Evolutionary conservation across 1,284 basidiomycete species (phyloP), one percentile per base, ranked within the genome.

Genomic region (Gymnopus androsaceus): DNA sequence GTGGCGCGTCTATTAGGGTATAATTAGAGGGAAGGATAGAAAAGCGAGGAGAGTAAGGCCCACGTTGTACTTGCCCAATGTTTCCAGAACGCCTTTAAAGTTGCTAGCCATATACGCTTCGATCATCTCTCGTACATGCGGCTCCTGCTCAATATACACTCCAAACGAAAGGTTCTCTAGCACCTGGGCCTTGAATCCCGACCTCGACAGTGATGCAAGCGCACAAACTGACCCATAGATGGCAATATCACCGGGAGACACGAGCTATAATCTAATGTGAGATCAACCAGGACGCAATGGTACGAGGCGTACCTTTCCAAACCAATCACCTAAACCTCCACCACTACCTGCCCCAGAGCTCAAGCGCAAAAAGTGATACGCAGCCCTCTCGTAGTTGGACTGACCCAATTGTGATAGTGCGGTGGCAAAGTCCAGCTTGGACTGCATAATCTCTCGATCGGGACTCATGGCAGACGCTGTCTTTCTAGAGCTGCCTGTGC

Each of bases 201-300:
- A 75, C 3, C 94, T 84, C 9, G 82, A 73, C 61, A 93, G 79
- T 31, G 83, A 88, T 0, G 92, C 88, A 11, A 96, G 78, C 2
- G 89, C 87, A 63, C 91, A 94, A 0, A 95, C 72, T 0, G 85
- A 85, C 6, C 86, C 88, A 66, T 93, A 95, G 36, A 94, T 82
- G 3, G 91, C 92, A 42, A 95, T 84, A 67, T 95, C 94, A 1
- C 81, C 82, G 0, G 87, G 81, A 1, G 90, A 80, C 41, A 94
- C 75, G 41, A 94, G 78, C 85, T 93, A 63, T 11, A 28, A 51
- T 28, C 9, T 34, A 3, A 14, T 36, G n/a, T 36, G 49, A 28
- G 23, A 33, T 19, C 31, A n/a, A 12, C n/a, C 17, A 27, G 36
- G 38, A 49, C 11, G 19, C 15, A 15, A 38, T 25, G 14, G 14